Evolutionary conservation across 2,329 filamentous ascomycete species (phyloP), one percentile per base, ranked within the genome.

Genomic region (Bertia moriformis): DNA sequence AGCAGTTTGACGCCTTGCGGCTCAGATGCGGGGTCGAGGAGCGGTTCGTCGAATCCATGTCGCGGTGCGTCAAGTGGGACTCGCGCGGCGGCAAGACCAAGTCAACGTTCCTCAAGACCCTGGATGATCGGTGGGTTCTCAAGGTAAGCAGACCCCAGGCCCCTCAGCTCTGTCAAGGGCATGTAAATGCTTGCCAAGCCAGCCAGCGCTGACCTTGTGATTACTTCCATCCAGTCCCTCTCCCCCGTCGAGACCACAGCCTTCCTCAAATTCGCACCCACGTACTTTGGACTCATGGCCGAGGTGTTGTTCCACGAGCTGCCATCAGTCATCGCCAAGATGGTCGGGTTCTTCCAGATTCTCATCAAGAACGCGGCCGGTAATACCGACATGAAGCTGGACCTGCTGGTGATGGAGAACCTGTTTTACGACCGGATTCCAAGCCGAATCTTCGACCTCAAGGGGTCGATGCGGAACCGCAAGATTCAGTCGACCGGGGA

Each of bases 81-180:
- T 94, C 86, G 3, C 93, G 93, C 54, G 93, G 91, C 18, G 91
- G 91, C 47, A 98, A 98, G 61, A 95, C 89, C 2, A 95, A 95
- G 54, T 95, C 88, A 0, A 79, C 98, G 3, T 98, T 98, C 57
- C 64, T 98, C 45, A 98, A 96, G 61, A 98, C 91, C 0, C 67
- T 95, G 18, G 91, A 98, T 57, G 89, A 95, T 51, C 78, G 91
- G 24, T 80, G 98, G 45, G 83, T 98, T 4, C 44, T 57, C 18
- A 57, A 27, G n/a, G n/a, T n/a, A n/a, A n/a, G n/a, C n/a, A n/a
- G n/a, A n/a, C n/a, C n/a, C n/a, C n/a, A n/a, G 76, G 69, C 77
- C 82, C 52, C 78, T 73, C 4, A 80, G 79, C 49, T 77, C 77
- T n/a, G 77, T 77, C 41, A 82, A 81, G 53, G 79, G 75, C 2